Conservation (phyloP, 73 alveolate genomes). For the Paramecium pentaurelia region DNA sequence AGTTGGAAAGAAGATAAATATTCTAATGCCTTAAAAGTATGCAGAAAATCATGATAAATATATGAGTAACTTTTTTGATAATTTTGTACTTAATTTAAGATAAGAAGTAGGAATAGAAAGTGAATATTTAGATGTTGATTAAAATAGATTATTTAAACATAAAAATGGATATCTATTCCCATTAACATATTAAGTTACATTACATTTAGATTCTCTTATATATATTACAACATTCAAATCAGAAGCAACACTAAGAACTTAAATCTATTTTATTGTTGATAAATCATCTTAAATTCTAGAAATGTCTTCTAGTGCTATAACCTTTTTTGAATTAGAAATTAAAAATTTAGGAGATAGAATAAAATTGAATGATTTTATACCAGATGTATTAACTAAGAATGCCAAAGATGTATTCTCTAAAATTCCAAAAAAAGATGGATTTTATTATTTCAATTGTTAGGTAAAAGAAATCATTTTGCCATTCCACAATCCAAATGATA, state of each 20-base stretch:
- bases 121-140: constrained; percentile 15
- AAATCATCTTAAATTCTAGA: background rate
- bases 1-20: background rate
- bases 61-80: constrained; percentile 19
- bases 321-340: constrained; percentile 9
- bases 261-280: background rate
- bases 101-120: background rate
- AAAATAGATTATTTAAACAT: background rate
- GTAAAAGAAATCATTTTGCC: background rate
- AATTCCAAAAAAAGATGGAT: background rate
- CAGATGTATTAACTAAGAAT: background rate
- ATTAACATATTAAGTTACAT: constrained; percentile 1
- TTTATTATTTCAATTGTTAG: background rate
- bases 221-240: constrained; percentile 1
- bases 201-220: background rate
- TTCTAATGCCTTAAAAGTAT: constrained; percentile 30
- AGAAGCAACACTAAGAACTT: background rate
- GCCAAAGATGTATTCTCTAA: background rate
- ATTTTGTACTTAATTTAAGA: background rate
- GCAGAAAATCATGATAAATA: constrained; percentile 40
- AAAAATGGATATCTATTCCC: constrained; percentile 58
- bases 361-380: background rate
- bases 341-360: background rate
- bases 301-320: constrained; percentile 50
- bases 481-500: background rate